Percentiles rank a stretch among this genome's conserved stretches.
Evolutionary conservation across 2,329 filamentous ascomycete species (phyloP).

Genomic region (Didymella lethalis): DNA sequence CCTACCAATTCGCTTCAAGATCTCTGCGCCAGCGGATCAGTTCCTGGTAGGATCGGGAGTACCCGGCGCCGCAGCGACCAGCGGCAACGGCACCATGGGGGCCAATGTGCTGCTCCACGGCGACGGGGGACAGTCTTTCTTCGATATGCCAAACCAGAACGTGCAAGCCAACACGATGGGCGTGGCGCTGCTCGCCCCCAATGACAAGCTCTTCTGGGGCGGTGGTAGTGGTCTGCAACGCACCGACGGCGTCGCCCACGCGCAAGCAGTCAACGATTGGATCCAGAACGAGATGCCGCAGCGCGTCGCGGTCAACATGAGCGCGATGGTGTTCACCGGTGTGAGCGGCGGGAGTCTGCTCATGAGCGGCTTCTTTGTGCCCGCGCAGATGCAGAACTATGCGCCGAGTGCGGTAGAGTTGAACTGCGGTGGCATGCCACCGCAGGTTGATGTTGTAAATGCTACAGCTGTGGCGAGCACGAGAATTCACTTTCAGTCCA

Average conservation of each 20-base stretch:
- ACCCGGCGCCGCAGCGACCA: conserved; percentile 54
- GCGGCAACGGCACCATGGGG: conserved; percentile 48
- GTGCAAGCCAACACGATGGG: conserved; percentile 62
- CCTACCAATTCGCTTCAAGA: conserved; percentile 64
- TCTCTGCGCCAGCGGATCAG: conserved; percentile 62
- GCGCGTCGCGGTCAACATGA: conserved; percentile 62
- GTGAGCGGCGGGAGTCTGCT: conserved; percentile 64
- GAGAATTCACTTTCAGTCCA: conserved; percentile 65
- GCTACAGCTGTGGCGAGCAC: conserved; percentile 54
- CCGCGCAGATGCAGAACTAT: conserved; percentile 62
- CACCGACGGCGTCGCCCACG: conserved; percentile 62
- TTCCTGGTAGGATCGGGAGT: conserved; percentile 62
- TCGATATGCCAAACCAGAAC: conserved; percentile 65
- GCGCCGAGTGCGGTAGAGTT: conserved; percentile 62
- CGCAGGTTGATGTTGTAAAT: conserved; percentile 61
- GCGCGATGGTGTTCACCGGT: conserved; percentile 65
- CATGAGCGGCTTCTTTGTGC: conserved; percentile 66
- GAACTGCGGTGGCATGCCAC: conserved; percentile 63
- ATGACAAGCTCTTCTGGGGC: conserved; percentile 65
- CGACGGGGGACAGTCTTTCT: conserved; percentile 67
- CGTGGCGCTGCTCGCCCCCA: conserved; percentile 63
- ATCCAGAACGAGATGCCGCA: conserved; percentile 60
- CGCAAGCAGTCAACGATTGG: conserved; percentile 64
- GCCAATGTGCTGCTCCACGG: conserved; percentile 67
- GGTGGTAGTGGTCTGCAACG: conserved; percentile 61